Base-by-base conservation (phyloP, 2,329 filamentous ascomycete species). In the Aspergillus versicolor region DNA sequence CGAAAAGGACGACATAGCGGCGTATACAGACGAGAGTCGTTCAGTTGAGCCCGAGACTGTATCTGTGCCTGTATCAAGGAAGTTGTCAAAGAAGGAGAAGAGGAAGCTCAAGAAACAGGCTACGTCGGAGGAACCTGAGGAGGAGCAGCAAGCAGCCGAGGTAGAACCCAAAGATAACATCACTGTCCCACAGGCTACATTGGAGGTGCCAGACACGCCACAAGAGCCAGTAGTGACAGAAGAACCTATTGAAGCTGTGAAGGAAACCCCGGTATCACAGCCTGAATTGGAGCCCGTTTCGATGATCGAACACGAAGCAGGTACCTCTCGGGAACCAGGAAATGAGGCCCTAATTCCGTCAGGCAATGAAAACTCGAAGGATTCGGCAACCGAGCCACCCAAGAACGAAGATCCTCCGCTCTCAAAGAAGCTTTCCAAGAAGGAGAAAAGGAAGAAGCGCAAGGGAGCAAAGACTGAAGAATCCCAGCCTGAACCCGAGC, bases 41-140 rank as follows among this genome's bases (percentile, higher is more conserved):
- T 3, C 24, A 8, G 30, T 46, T 19, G 41, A 57, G 37, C 45
- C 58, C 7, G 58, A 56, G 22, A 17, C 52, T 9, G 45, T 49
- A 12, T 57, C 56, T 53, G 42, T 43, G 7, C 38, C 63, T 12
- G 21, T 63, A 32, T 60, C 62, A 34, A 62, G 63, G 62, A 70
- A 72, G 51, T 51, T 65, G 11, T 70, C 68, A 46, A 76, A 76
- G 61, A 76, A 76, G 54, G 67, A 74, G 64, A 70, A 76, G 56
- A 66, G 55, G 50, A 72, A 66, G 53, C 65, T 67, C 22, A 68
- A 70, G 63, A 68, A 72, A 47, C 64, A 67, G 38, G 59, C 48
- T 15, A 62, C 64, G 24, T n/a, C 19, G 17, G 50, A 51, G 17
- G n/a, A 19, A 9, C 27, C 27, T 17, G 40, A 61, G 50, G 60